phyloP scores from a whole-genome alignment of 345 rosid genomes.

The Draba incana region DNA sequence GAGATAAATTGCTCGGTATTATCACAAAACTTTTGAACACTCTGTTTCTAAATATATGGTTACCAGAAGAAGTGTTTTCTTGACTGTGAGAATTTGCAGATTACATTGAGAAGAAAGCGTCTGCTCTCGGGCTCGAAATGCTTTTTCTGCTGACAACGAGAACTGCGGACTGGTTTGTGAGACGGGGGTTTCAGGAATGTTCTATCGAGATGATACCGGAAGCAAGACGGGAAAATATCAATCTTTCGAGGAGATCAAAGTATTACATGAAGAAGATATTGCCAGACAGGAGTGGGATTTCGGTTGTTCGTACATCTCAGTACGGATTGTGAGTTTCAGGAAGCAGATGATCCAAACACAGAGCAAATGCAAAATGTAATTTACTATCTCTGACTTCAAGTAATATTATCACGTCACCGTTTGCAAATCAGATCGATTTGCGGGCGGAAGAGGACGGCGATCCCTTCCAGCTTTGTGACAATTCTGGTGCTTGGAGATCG shows the following conservation, averaged over 20 bases:
- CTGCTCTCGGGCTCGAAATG: conserved; percentile 67
- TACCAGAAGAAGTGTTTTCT: neutral
- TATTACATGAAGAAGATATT: conserved; percentile 79
- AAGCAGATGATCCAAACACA: neutral
- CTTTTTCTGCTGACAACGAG: conserved; percentile 88
- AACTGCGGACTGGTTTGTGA: conserved; percentile 86
- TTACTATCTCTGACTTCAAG: neutral
- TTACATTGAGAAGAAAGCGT: conserved; percentile 87
- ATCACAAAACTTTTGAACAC: neutral
- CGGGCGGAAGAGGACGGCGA: neutral
- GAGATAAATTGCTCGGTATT: conserved; percentile 92
- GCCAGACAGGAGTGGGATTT: conserved; percentile 80
- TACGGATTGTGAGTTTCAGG: conserved; percentile 11
- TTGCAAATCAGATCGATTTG: neutral
- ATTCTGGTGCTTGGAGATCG: too few species aligned
- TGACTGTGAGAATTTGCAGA: conserved; percentile 48
- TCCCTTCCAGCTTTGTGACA: too few species aligned
- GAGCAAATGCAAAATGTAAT: conserved; percentile 6
- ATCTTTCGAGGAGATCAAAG: conserved; percentile 78
- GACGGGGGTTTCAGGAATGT: conserved; percentile 84
- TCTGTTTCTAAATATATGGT: neutral
- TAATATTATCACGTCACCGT: neutral
- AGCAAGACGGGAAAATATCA: conserved; percentile 70
- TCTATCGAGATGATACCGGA: conserved; percentile 70
- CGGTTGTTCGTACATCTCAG: conserved; percentile 41